Conservation (phyloP, 2,329 filamentous ascomycete genomes). For the Fusarium redolens region DNA sequence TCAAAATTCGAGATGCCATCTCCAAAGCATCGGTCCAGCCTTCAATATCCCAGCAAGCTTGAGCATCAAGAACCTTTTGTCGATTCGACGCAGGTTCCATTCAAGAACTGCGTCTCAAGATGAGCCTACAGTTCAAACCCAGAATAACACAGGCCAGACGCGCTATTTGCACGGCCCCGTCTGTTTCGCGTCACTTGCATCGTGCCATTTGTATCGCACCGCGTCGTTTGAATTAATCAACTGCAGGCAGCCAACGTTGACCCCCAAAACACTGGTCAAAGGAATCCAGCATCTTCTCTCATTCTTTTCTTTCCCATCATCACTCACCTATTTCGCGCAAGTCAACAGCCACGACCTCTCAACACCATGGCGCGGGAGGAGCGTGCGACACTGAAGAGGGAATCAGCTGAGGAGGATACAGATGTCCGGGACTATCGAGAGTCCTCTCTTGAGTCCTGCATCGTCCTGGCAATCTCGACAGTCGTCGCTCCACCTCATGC, state of each 20-base stretch:
- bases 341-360: background rate
- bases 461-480: background rate
- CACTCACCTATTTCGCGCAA: background rate
- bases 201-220: background rate
- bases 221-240: background rate
- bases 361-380: background rate
- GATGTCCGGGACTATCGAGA: background rate
- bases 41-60: background rate
- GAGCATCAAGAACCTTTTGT: background rate
- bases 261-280: fast-evolving
- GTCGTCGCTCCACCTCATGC: background rate
- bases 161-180: background rate
- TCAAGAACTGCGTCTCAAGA: background rate
- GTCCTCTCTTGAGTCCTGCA: background rate
- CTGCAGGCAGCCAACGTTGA: background rate
- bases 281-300: no score
- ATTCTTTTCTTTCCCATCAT: background rate
- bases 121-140: background rate
- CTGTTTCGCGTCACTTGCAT: background rate
- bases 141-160: background rate
- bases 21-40: background rate
- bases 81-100: background rate
- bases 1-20: background rate
- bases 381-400: fast-evolving
- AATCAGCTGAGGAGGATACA: background rate